Base-by-base conservation (phyloP, 106 monocot species). In the Dioscorea dumetorum region DNA sequence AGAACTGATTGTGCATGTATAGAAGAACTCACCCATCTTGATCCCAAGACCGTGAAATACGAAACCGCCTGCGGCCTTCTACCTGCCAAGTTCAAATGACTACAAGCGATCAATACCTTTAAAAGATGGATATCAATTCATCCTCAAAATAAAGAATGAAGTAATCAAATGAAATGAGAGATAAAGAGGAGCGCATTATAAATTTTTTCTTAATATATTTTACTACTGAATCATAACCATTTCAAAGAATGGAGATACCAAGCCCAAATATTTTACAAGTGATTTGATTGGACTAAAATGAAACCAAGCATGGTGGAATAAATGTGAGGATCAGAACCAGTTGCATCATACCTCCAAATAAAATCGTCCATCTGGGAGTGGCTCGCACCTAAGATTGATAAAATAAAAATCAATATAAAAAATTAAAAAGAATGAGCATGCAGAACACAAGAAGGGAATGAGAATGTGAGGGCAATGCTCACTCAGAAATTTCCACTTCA, bases 401-500 rank as follows among this genome's bases (percentile, higher is more conserved):
- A 57, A 8, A 28, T 28, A 28, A 28, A 28, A 28, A 28, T 28
- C 28, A 28, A 28, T 28, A 28, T 28, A 28, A 28, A 28, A 28
- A 28, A 28, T 28, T 1, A 58, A 68, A 48, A 16, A 14, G 14
- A 22, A 48, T 57, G 48, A 35, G 48, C 56, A 24, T 19, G 17
- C 17, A 63, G 18, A 33, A 67, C 17, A 60, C 64, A 86, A 18
- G 70, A 49, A 71, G 63, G 62, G 72, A 72, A 53, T 41, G 59
- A 73, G 21, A 32, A 73, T 33, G 35, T 58, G 34, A 57, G 57
- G 17, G 22, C 17, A 33, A 12, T 24, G 68, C 91, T 86, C 66
- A 97, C 97, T 92, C 97, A 32, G 80, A 72, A 77, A 99, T 87
- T 87, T 99, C 97, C 22, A 89, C 92, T 93, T 99, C 97, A 83